Base-by-base conservation (phyloP, 345 rosid species). In the Brassica juncea region DNA sequence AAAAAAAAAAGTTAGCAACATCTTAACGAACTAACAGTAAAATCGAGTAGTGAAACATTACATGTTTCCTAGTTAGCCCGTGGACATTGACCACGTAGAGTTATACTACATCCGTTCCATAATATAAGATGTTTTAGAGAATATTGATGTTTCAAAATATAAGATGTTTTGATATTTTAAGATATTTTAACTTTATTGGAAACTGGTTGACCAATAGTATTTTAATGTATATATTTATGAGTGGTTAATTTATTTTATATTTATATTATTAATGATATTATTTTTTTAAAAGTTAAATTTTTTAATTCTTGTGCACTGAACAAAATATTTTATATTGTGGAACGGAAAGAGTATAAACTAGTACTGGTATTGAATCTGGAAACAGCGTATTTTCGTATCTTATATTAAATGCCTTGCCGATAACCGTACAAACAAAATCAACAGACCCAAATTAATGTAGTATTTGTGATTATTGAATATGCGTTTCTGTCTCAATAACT, bases 401-500 rank as follows among this genome's bases (percentile, higher is more conserved):
- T 23, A 23, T 23, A 32, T 64, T 78, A 42, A 78, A 35, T 77
- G 68, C 5, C 2, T 66, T 30, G 28, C 23, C 30, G 58, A 5
- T 72, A 59, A 78, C 68, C 12, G 77, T 66, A 55, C 57, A 21
- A n/a, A 72, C 44, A 72, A 42, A 66, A 7, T 54, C 47, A 78
- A 71, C 68, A 72, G 37, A 57, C 62, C 28, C 47, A 71, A 72
- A 23, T 42, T 42, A 78, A 72, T 57, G 63, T 66, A 37, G 52
- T 57, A 64, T 8, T 64, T 77, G 54, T 35, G 71, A 37, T 64
- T 64, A 49, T 52, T 55, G 35, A 66, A 71, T 54, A 57, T 31
- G 62, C 77, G 63, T 78, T 66, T 47, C 61, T 47, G 15, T 30
- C 63, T 69, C 54, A 70, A 77, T 70, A 49, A 67, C 57, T 59